These are phyloP conservation scores for Vaccinium macrocarpon DNA, from an alignment of 148 eudicot genomes.

Conservation along the genomic window DNA sequence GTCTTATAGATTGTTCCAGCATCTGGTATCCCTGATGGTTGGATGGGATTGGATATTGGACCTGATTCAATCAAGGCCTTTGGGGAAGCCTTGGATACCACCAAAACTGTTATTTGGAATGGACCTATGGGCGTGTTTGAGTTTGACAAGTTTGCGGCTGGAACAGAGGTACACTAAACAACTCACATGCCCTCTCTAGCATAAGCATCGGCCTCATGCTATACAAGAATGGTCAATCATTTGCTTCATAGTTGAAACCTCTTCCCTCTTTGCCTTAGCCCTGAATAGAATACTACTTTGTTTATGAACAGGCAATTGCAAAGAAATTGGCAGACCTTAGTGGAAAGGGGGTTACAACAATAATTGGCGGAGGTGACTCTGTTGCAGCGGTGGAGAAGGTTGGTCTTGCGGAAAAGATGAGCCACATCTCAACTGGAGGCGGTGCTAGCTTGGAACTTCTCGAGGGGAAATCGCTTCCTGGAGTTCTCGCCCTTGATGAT, in stretches of 20 bases:
- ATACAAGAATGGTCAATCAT: neutral
- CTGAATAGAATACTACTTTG: neutral
- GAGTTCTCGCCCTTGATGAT: constrained; percentile 83
- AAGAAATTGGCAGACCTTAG: constrained; percentile 83
- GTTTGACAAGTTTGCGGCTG: constrained; percentile 82
- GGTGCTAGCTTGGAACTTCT: constrained; percentile 98
- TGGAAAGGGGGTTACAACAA: constrained; percentile 84
- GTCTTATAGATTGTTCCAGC: constrained; percentile 69
- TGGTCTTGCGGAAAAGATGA: constrained; percentile 92
- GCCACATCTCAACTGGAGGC: constrained; percentile 96
- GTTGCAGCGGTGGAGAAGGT: constrained; percentile 95
- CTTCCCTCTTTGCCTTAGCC: neutral
- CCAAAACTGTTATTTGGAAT: constrained; percentile 91
- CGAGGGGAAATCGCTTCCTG: constrained; percentile 84
- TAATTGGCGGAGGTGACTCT: constrained; percentile 92
- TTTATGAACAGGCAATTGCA: constrained; percentile 55
- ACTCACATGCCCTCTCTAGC: neutral
- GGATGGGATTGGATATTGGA: constrained; percentile 99
- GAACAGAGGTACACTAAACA: constrained; percentile 66
- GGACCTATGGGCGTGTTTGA: constrained; percentile 99
- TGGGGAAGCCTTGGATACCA: constrained; percentile 73
- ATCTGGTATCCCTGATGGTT: constrained; percentile 84
- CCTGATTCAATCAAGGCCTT: constrained; percentile 80
- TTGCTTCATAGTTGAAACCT: neutral
- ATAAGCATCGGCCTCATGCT: neutral